Evolutionary conservation across 306 rosid species (phyloP), one percentile per base, ranked within the genome.

Genomic region (Castanopsis chinensis): DNA sequence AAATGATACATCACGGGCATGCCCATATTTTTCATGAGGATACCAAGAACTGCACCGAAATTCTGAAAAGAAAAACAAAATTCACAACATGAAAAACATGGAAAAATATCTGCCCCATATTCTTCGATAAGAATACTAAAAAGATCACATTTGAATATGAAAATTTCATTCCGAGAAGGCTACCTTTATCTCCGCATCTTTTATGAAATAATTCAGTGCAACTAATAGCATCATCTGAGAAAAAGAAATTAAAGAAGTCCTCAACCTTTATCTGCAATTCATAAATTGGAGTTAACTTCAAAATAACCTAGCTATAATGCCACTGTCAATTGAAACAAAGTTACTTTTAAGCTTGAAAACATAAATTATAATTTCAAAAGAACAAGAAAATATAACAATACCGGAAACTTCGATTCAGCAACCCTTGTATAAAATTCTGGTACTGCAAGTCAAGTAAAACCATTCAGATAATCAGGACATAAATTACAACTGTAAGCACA

Each of bases 181-280:
- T 79, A 95, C 99, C 99, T 93, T 91, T 95, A 82, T 95, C 98
- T 53, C 98, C 98, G 37, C 99, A 91, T 51, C 84, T 87, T 69
- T 76, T 80, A 86, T 87, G 99, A 83, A 88, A 93, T 73, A 87
- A 85, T 81, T 89, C 90, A 0, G 60, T 72, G 85, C 93, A 95
- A 79, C 60, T 79, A 84, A 80, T 82, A 63, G 90, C 90, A 56
- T 83, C 87, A 28, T 95, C 97, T 54, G 96, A 90, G 84, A 90
- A 91, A 77, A 90, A 93, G 74, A 87, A 87, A 83, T 69, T 86
- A 85, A 93, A 93, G 85, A 95, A 93, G 76, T 89, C 98, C 78
- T 90, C 98, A 49, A 89, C 96, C 87, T 78, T 90, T 84, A 93
- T 88, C 99, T 93, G 97, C 91, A 90, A 78, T 63, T 83, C 82